Percentiles rank a stretch among this genome's conserved stretches.
Evolutionary conservation across 768 basidiomycete species (phyloP).

Genomic region (Collybia nuda): DNA sequence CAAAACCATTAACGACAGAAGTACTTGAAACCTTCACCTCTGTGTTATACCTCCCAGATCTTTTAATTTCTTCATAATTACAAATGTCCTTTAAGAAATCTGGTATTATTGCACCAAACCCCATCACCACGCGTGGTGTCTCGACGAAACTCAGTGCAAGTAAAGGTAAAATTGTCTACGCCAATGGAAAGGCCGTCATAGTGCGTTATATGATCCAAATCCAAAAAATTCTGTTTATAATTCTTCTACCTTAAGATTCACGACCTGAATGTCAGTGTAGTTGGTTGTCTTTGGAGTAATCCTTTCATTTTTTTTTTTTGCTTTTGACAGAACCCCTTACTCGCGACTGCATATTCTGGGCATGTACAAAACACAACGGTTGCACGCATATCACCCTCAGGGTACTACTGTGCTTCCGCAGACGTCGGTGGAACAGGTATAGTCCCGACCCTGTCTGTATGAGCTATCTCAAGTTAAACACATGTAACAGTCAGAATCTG

Average conservation of each 20-base stretch:
- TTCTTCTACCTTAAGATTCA: conserved; percentile 54
- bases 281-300: neutral
- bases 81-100: conserved; percentile 50
- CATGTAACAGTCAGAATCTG: conserved; percentile 75
- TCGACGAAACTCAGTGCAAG: conserved; percentile 71
- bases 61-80: no score
- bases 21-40: no score
- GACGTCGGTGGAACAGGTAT: conserved; percentile 80
- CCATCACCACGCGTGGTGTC: conserved; percentile 62
- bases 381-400: conserved; percentile 89
- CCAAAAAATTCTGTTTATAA: neutral
- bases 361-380: conserved; percentile 86
- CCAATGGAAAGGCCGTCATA: conserved; percentile 81
- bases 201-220: conserved; percentile 46
- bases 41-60: no score
- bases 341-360: conserved; percentile 68
- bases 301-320: neutral
- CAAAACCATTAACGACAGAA: no score
- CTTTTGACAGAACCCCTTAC: conserved; percentile 56
- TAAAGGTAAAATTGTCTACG: conserved; percentile 84
- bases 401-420: conserved; percentile 93
- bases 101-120: conserved; percentile 65
- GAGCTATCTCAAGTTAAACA: neutral
- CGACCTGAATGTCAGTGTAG: conserved; percentile 67
- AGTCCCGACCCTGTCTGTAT: conserved; percentile 8